Evolutionary conservation across 140 eudicot species (phyloP), one percentile per base, ranked within the genome.

Genomic region (Erigeron philadelphicus): DNA sequence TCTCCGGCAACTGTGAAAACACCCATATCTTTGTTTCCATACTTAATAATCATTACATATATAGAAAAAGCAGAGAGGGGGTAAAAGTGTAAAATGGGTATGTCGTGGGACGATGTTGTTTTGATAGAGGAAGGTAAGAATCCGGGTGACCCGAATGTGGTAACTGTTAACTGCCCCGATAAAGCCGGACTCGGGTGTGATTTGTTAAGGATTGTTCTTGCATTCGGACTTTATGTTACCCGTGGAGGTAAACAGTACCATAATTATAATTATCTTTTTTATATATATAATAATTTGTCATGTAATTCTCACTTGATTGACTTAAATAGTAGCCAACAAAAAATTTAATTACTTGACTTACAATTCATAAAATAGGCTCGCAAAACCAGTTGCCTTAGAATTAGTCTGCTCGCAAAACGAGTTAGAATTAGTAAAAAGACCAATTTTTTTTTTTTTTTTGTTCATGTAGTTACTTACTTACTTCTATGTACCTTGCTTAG

Each of bases 171-270:
- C 57, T 88, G 96, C 66, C 92, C 96, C 35, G 92, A 88, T 48
- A 85, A 83, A 74, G 75, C 96, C 19, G 96, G 96, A 0, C 96
- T 88, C 43, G 96, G 96, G 0, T 85, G 91, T 57, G 96, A 88
- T 78, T 78, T 88, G 17, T 72, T 83, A 11, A 72, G 96, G 17
- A 71, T 80, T 23, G 80, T 88, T 0, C 87, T 88, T 63, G 93
- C 85, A 57, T 88, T 88, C 63, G 96, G 96, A 23, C 96, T 88
- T 72, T 75, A 74, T 48, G 80, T 88, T 44, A 78, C 83, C 74
- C 90, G 90, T 55, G 96, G 87, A 81, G 96, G 96, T 87, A 6
- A 12, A 53, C 7, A 52, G 19, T 52, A 6, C 3, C 25, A 52
- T 6, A 9, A 44, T 66, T 66, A 52, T n/a, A n/a, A n/a, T n/a